Conservation (phyloP, 768 basidiomycete species). For the Suillus occidentalis region DNA sequence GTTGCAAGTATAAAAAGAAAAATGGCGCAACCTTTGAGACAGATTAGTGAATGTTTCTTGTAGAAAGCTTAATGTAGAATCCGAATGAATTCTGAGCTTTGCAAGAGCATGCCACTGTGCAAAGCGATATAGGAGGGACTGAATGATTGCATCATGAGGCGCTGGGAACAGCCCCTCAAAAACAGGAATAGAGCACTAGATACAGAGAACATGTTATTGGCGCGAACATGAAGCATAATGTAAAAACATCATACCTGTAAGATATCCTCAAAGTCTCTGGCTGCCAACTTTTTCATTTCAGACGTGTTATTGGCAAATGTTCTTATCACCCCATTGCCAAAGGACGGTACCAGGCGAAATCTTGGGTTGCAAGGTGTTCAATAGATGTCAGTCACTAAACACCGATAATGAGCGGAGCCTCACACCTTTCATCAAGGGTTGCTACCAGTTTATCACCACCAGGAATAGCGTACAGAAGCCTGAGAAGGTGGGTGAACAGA, state of each 20-base stretch:
- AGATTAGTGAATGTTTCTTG: not conserved
- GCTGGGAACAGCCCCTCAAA: not conserved
- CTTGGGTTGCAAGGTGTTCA: too few species aligned
- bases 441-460: not conserved
- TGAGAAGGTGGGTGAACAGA: not conserved
- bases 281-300: not conserved
- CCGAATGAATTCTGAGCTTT: not conserved
- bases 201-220: too few species aligned
- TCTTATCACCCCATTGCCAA: not conserved
- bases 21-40: not conserved
- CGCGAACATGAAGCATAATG: too few species aligned
- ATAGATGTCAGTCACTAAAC: not conserved
- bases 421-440: too few species aligned
- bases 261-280: not conserved
- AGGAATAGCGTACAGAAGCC: not conserved
- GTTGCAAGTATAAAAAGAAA: not conserved
- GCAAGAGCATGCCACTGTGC: not conserved
- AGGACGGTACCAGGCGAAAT: not conserved
- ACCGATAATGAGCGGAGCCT: too few species aligned
- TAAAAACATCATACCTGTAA: not conserved
- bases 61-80: not conserved
- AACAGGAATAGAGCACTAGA: not conserved
- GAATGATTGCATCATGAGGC: too few species aligned
- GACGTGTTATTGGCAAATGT: not conserved
- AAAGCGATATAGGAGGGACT: not conserved